These are phyloP conservation scores for Wickerhamiella hasegawae DNA, from an alignment of 805 yeast species.

Conservation along the genomic window DNA sequence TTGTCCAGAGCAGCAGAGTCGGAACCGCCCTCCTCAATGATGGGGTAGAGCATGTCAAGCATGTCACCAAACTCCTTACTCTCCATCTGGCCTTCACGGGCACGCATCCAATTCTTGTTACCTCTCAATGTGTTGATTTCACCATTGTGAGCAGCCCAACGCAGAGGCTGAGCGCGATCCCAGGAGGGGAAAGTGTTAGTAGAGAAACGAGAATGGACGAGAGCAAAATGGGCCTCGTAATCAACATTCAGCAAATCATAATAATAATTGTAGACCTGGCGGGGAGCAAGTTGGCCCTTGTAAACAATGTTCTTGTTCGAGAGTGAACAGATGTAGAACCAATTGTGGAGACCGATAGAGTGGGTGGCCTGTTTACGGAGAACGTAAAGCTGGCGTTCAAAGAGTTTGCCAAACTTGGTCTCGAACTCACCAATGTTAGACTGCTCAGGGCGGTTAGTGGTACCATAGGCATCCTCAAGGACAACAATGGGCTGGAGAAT, in stretches of 20 bases:
- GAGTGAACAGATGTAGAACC: slow-evolving; percentile 94
- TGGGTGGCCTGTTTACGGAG: slow-evolving; percentile 81
- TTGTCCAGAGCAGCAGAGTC: slow-evolving; percentile 97
- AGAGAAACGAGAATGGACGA: slow-evolving; percentile 93
- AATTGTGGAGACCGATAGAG: slow-evolving; percentile 83
- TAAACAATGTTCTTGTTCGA: slow-evolving; percentile 82
- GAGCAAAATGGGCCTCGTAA: slow-evolving; percentile 86
- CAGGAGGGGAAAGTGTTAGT: slow-evolving; percentile 99
- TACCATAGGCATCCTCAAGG: slow-evolving; percentile 33
- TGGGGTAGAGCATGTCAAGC: slow-evolving; percentile 78
- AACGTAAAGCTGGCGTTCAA: slow-evolving; percentile 72
- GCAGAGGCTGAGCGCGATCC: slow-evolving; percentile 97
- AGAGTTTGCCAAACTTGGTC: slow-evolving; percentile 43
- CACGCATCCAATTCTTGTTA: slow-evolving; percentile 98
- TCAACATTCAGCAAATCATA: slow-evolving; percentile 84
- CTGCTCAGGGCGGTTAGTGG: slow-evolving; percentile 20
- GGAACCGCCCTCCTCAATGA: slow-evolving; percentile 96
- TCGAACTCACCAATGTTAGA: slow-evolving; percentile 20
- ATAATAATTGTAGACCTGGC: slow-evolving; percentile 88
- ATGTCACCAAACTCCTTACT: slow-evolving; percentile 81
- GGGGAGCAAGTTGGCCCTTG: slow-evolving; percentile 95
- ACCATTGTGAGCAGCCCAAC: slow-evolving; percentile 98
- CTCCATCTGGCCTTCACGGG: slow-evolving; percentile 93
- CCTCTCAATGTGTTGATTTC: slow-evolving; percentile 95
- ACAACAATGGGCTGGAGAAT: slow-evolving; percentile 90